Evolutionary conservation across 1,139 yeast genomes (phyloP).

Genomic region (Geotrichum macrosporum): DNA sequence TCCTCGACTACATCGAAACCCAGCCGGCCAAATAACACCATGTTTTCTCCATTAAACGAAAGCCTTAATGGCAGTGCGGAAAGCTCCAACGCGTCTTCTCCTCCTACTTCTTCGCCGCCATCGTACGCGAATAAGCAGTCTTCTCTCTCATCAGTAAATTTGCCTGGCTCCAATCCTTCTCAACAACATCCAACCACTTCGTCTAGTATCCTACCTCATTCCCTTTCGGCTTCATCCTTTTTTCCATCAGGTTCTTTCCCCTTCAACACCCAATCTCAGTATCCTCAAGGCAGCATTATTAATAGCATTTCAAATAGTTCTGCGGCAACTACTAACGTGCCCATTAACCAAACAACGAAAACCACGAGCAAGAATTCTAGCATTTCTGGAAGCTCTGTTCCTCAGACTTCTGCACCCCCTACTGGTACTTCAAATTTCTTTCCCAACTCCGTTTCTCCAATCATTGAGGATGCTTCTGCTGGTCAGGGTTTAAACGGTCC

Average conservation of each 20-base stretch:
- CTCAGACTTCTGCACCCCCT: slow-evolving; percentile 9
- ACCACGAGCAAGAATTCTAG: too few species aligned
- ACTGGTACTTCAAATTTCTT: slow-evolving; percentile 18
- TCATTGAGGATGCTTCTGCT: slow-evolving; percentile 12
- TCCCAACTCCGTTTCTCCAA: slow-evolving; percentile 19
- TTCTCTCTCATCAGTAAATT: slow-evolving; percentile 10
- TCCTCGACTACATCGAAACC: too few species aligned
- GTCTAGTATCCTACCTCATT: slow-evolving; percentile 5
- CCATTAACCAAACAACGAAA: neutral
- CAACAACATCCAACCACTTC: neutral
- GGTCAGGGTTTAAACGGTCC: neutral
- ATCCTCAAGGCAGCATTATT: slow-evolving; percentile 13
- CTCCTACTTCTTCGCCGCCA: slow-evolving; percentile 17
- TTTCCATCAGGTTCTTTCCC: slow-evolving; percentile 21
- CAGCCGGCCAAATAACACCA: slow-evolving; percentile 8
- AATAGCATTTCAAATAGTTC: slow-evolving; percentile 9
- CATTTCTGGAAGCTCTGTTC: neutral
- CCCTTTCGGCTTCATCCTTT: slow-evolving; percentile 19
- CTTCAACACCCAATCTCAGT: slow-evolving; percentile 15
- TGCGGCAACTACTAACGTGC: slow-evolving; percentile 3
- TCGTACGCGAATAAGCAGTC: slow-evolving; percentile 5
- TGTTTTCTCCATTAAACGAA: slow-evolving; percentile 17
- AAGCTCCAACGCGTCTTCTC: slow-evolving; percentile 6
- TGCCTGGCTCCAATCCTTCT: slow-evolving; percentile 7
- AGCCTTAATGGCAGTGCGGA: slow-evolving; percentile 5